Conservation (phyloP, 2,329 filamentous ascomycete species). For the Sarocladiaceae sp. region DNA sequence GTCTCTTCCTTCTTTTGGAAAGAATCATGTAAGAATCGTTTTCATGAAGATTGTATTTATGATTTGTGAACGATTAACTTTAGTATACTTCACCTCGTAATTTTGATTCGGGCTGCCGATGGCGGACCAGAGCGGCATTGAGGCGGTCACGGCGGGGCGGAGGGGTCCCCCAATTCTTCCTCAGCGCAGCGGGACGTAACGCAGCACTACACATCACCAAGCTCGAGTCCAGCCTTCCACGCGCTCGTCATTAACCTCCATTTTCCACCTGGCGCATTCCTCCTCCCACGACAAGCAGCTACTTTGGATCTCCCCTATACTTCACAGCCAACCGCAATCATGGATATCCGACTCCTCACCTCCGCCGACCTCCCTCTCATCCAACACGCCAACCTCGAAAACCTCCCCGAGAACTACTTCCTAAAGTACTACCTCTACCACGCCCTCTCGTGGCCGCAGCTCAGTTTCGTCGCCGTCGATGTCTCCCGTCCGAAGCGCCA, state of each 20-base stretch:
- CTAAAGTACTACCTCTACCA: slow-evolving; percentile 99
- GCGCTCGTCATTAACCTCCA: background rate
- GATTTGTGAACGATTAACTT: too few relatives aligned
- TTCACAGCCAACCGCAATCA: slow-evolving; percentile 34
- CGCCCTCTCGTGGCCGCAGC: slow-evolving; percentile 94
- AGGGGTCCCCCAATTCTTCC: slow-evolving; percentile 14
- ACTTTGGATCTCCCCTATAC: too few relatives aligned
- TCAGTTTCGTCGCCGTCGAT: slow-evolving; percentile 95
- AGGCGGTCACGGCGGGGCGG: slow-evolving; percentile 11
- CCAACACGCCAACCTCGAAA: slow-evolving; percentile 97
- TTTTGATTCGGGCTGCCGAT: background rate
- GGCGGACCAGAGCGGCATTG: background rate
- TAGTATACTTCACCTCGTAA: too few relatives aligned
- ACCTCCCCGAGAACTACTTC: slow-evolving; percentile 99
- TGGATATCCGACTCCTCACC: slow-evolving; percentile 88
- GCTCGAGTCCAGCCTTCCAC: background rate
- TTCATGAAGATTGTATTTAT: too few relatives aligned
- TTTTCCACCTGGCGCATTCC: slow-evolving; percentile 23
- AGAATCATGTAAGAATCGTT: too few relatives aligned
- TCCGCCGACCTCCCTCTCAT: slow-evolving; percentile 84
- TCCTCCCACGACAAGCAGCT: too few relatives aligned
- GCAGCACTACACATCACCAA: slow-evolving; percentile 64
- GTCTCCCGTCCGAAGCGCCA: slow-evolving; percentile 73
- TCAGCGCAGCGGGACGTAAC: too few relatives aligned
- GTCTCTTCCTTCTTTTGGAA: too few relatives aligned